Conservation (phyloP, 2,329 filamentous ascomycete genomes). For the Ophiocordyceps robertsii region DNA sequence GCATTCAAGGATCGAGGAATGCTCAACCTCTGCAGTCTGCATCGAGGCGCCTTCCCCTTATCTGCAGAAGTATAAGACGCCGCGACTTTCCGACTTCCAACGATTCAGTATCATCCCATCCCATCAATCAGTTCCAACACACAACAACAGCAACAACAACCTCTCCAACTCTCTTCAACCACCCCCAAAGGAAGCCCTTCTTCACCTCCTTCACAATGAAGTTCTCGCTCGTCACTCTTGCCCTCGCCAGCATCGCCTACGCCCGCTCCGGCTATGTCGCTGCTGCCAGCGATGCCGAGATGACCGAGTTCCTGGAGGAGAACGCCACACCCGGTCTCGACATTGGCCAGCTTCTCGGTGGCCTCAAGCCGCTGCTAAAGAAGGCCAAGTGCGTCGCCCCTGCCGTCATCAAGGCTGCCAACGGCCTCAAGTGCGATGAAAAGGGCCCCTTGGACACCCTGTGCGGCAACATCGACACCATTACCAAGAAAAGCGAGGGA, state of each 20-base stretch:
- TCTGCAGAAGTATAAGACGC: too few species aligned
- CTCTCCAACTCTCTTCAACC: neutral
- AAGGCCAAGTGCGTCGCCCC: neutral
- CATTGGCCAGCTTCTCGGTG: neutral
- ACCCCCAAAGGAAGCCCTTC: neutral
- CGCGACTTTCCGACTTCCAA: too few species aligned
- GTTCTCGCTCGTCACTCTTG: slow-evolving; percentile 16
- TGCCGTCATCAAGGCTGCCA: neutral
- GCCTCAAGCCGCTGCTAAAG: neutral
- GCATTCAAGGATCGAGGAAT: too few species aligned
- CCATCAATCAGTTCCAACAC: too few species aligned
- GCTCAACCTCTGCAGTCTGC: too few species aligned
- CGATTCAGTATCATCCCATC: too few species aligned
- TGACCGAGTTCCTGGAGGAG: neutral
- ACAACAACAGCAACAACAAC: too few species aligned
- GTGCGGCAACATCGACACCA: neutral
- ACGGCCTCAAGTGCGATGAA: neutral
- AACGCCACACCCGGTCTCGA: neutral
- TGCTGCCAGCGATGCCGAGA: neutral
- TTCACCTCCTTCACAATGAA: slow-evolving; percentile 5
- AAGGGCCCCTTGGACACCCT: neutral
- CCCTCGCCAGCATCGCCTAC: slow-evolving; percentile 6
- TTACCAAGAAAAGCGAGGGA: neutral
- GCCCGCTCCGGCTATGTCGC: neutral
- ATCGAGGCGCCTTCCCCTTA: too few species aligned